These are phyloP conservation scores for Yarrowia osloensis DNA, from an alignment of 805 yeast species.

Conservation along the genomic window DNA sequence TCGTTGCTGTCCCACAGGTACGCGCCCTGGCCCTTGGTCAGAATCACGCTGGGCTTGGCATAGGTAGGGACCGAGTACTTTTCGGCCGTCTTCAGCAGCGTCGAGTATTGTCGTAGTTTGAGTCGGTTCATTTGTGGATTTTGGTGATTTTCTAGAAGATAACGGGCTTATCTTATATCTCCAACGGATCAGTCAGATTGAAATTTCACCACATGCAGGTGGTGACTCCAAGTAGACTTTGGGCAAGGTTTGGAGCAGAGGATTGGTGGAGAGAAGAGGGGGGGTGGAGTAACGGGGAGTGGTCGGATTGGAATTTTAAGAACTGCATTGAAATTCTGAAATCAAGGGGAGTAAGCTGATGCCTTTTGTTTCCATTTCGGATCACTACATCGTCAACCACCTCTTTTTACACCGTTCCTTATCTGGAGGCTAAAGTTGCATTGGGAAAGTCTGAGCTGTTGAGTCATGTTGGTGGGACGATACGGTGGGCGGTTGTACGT, in stretches of 20 bases:
- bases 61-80: slow-evolving; percentile 44
- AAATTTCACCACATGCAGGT: background rate
- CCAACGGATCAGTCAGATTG: background rate
- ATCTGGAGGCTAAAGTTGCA: no score
- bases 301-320: no score
- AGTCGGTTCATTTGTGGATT: background rate
- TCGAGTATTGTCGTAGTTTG: slow-evolving; percentile 18
- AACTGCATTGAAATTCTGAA: no score
- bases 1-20: slow-evolving; percentile 78
- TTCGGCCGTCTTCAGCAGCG: slow-evolving; percentile 23
- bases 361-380: no score
- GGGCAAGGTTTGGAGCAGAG: background rate
- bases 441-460: no score
- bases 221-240: background rate
- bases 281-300: background rate
- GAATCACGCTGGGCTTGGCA: slow-evolving; percentile 55
- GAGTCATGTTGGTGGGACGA: no score
- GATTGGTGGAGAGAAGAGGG: background rate
- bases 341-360: no score
- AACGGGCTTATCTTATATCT: background rate
- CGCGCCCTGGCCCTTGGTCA: slow-evolving; percentile 82
- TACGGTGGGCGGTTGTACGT: no score
- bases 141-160: background rate
- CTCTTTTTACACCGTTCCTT: no score
- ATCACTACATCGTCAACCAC: no score